Conservation (phyloP, 2,329 filamentous ascomycete genomes). For the Fusarium oligoseptatum region DNA sequence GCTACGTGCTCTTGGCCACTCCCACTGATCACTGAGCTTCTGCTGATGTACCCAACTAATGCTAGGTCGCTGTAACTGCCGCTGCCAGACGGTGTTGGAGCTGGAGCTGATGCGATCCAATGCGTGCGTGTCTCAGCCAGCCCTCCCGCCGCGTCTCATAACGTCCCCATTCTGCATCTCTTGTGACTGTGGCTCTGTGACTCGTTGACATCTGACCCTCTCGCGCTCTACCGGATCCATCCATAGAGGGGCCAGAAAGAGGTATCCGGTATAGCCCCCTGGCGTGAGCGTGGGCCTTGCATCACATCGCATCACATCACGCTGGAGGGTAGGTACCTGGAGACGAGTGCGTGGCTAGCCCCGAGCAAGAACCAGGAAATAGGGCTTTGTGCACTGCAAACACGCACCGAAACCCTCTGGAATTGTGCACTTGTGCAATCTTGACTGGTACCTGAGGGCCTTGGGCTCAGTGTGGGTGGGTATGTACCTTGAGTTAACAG, state of each 20-base stretch:
- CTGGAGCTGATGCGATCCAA: constrained; percentile 12
- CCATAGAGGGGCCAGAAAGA: constrained; percentile 13
- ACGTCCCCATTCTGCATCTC: constrained; percentile 29
- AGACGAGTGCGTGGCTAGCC: neutral
- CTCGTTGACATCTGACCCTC: constrained; percentile 41
- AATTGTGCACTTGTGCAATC: constrained; percentile 30
- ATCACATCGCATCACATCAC: constrained; percentile 36
- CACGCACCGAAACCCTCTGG: constrained; percentile 13
- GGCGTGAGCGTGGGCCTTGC: constrained; percentile 26
- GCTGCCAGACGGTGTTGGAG: constrained; percentile 16
- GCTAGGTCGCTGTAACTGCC: constrained; percentile 12
- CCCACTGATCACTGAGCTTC: constrained; percentile 2
- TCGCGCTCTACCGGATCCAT: constrained; percentile 21
- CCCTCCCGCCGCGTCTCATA: constrained; percentile 30
- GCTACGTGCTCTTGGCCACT: constrained; percentile 12
- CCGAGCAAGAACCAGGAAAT: neutral
- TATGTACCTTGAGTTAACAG: constrained; percentile 24
- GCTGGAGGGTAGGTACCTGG: constrained; percentile 11
- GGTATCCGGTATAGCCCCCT: constrained; percentile 20
- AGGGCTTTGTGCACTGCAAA: constrained; percentile 10
- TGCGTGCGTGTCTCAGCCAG: constrained; percentile 34
- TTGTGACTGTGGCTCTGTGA: constrained; percentile 43
- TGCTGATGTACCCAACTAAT: constrained; percentile 13
- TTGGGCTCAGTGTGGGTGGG: constrained; percentile 12
- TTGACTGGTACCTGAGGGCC: constrained; percentile 17